Evolutionary conservation across 2,329 filamentous ascomycete species (phyloP).

Genomic region (Mycosphaerella sp.): DNA sequence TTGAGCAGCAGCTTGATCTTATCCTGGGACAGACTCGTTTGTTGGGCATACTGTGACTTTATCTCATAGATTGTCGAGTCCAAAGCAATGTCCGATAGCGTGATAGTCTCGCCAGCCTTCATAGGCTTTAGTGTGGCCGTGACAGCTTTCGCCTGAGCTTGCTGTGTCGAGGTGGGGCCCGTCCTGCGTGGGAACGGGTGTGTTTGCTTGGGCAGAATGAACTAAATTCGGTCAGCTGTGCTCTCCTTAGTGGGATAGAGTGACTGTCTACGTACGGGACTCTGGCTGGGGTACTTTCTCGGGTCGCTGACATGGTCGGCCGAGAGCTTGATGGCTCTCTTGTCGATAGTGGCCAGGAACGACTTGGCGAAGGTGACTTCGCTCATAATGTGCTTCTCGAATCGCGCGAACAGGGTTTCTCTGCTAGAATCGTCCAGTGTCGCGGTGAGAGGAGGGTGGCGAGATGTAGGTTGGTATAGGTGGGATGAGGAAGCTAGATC

Average conservation of each 20-base stretch:
- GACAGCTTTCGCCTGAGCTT: slow-evolving; percentile 34
- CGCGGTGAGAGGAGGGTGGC: background rate
- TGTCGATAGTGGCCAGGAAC: slow-evolving; percentile 75
- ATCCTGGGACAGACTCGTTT: slow-evolving; percentile 59
- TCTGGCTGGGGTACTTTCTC: slow-evolving; percentile 66
- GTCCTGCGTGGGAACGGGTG: slow-evolving; percentile 46
- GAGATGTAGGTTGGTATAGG: background rate
- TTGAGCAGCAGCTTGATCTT: slow-evolving; percentile 83
- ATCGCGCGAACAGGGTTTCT: slow-evolving; percentile 27
- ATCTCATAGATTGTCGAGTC: slow-evolving; percentile 73
- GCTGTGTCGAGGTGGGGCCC: slow-evolving; percentile 40
- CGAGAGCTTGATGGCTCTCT: slow-evolving; percentile 72
- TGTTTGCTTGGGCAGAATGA: slow-evolving; percentile 62
- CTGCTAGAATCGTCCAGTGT: slow-evolving; percentile 4
- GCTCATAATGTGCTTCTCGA: slow-evolving; percentile 58
- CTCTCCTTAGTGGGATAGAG: background rate
- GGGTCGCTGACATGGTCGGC: slow-evolving; percentile 86
- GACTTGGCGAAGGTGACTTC: slow-evolving; percentile 62
- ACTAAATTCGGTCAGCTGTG: slow-evolving; percentile 43
- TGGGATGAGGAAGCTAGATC: background rate
- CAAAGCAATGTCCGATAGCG: slow-evolving; percentile 54
- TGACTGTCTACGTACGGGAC: slow-evolving; percentile 57
- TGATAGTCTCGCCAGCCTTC: slow-evolving; percentile 63
- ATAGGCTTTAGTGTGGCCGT: slow-evolving; percentile 66
- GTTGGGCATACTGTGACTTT: slow-evolving; percentile 61